Conservation (phyloP, 768 basidiomycete genomes). For the Tylopilus subfusipes region DNA sequence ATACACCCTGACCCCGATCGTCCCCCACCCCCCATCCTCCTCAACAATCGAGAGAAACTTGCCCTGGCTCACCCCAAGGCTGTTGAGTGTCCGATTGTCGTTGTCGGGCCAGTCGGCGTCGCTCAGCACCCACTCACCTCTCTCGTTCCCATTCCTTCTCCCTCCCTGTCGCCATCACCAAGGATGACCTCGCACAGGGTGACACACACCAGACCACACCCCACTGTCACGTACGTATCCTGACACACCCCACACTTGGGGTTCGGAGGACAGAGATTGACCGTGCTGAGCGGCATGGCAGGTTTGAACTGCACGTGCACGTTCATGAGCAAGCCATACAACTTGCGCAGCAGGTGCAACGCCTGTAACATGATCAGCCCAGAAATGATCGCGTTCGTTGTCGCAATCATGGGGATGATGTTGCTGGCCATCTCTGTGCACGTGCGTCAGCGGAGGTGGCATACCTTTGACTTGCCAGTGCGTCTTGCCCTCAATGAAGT, state of each 20-base stretch:
- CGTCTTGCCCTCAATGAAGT: conserved; percentile 84
- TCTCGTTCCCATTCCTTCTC: conserved; percentile 36
- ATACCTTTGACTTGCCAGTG: conserved; percentile 96
- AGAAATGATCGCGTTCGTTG: conserved; percentile 96
- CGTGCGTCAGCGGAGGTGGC: conserved; percentile 1
- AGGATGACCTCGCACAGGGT: conserved; percentile 73
- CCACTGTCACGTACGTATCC: conserved; percentile 73
- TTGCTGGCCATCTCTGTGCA: conserved; percentile 94
- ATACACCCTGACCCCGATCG: conserved; percentile 67
- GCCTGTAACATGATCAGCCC: conserved; percentile 94
- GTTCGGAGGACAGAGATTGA: conserved; percentile 67
- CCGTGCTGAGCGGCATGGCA: conserved; percentile 69
- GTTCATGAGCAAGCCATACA: conserved; percentile 59
- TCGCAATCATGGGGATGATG: conserved; percentile 98
- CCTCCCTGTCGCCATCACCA: conserved; percentile 41
- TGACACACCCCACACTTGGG: conserved; percentile 79
- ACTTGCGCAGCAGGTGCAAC: conserved; percentile 72
- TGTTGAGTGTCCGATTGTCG: conserved; percentile 70
- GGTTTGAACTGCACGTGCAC: conserved; percentile 81
- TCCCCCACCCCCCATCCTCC: conserved; percentile 75
- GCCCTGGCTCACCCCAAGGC: conserved; percentile 73
- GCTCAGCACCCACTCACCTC: conserved; percentile 77
- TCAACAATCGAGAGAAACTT: conserved; percentile 89
- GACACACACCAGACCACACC: conserved; percentile 67
- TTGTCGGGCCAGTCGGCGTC: conserved; percentile 97